Evolutionary conservation across 176 grass and related monocot species (phyloP).

Genomic region (Oryza meridionalis): DNA sequence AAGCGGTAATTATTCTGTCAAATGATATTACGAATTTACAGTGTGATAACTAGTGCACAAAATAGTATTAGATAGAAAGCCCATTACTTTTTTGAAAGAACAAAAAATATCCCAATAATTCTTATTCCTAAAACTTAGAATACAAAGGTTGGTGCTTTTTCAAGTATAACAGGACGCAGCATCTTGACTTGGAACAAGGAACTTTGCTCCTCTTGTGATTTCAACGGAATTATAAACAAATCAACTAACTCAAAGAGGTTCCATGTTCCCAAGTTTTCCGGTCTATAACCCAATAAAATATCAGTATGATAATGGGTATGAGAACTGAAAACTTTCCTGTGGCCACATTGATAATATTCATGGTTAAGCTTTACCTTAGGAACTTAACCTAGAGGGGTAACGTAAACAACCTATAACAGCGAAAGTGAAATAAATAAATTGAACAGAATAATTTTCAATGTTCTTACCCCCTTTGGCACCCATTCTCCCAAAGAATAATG

Average conservation of each 20-base stretch:
- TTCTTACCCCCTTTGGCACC: constrained; percentile 75
- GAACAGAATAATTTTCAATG: not conserved
- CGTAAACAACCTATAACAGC: not conserved
- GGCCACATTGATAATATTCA: not conserved
- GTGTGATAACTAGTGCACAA: not conserved
- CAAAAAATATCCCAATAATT: constrained; percentile 1
- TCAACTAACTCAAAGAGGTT: not conserved
- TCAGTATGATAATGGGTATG: not conserved
- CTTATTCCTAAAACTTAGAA: not conserved
- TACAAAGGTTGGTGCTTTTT: not conserved
- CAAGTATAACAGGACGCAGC: not conserved
- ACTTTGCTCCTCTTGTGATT: not conserved
- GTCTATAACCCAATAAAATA: not conserved
- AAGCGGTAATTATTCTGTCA: not conserved
- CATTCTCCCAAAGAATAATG: constrained; percentile 57
- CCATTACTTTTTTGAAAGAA: not conserved
- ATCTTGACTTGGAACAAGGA: constrained; percentile 1
- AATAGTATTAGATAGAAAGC: not conserved
- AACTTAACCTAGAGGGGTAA: not conserved
- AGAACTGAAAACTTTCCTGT: not conserved
- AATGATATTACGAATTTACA: not conserved
- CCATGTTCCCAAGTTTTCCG: constrained; percentile 3
- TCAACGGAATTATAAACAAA: not conserved
- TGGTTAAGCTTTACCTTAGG: not conserved
- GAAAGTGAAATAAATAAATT: constrained; percentile 23